Evolutionary conservation across 768 basidiomycete species (phyloP).

Genomic region (Tulasnella sp.): DNA sequence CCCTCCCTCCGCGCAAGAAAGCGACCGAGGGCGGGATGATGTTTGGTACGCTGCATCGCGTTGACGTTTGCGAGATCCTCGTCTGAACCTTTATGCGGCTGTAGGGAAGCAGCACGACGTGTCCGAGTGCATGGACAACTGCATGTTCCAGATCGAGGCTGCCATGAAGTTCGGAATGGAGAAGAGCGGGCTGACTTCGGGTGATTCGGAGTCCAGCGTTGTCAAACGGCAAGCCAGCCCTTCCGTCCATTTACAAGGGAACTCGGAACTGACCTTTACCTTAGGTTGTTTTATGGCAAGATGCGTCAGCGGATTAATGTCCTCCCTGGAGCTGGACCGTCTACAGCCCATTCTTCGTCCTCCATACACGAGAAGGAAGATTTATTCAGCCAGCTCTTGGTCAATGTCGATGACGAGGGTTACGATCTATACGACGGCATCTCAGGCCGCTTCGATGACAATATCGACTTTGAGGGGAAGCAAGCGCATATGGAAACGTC

Average conservation of each 20-base stretch:
- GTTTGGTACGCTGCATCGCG: slow-evolving; percentile 63
- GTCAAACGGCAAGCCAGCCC: slow-evolving; percentile 70
- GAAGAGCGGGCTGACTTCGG: slow-evolving; percentile 45
- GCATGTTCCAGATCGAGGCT: slow-evolving; percentile 97
- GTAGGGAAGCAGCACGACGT: slow-evolving; percentile 96
- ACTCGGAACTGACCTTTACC: slow-evolving; percentile 10
- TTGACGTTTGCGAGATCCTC: background rate
- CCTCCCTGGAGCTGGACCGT: slow-evolving; percentile 39
- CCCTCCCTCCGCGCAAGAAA: slow-evolving; percentile 56
- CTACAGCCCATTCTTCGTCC: slow-evolving; percentile 47
- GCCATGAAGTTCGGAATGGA: slow-evolving; percentile 67
- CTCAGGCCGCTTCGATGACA: slow-evolving; percentile 86
- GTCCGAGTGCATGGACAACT: slow-evolving; percentile 98
- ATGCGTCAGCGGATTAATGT: slow-evolving; percentile 62
- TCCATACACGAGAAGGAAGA: slow-evolving; percentile 86
- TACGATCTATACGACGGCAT: slow-evolving; percentile 94
- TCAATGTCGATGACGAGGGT: slow-evolving; percentile 88
- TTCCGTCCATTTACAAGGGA: background rate
- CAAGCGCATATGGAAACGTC: slow-evolving; percentile 87
- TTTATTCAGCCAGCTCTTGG: slow-evolving; percentile 89
- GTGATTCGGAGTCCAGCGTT: slow-evolving; percentile 64
- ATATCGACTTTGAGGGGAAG: slow-evolving; percentile 83
- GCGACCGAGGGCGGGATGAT: slow-evolving; percentile 80
- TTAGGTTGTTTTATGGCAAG: slow-evolving; percentile 88
- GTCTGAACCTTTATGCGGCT: slow-evolving; percentile 21